These are phyloP conservation scores for Pichia nanzhaoensis DNA, from an alignment of 805 yeast species.

Conservation along the genomic window DNA sequence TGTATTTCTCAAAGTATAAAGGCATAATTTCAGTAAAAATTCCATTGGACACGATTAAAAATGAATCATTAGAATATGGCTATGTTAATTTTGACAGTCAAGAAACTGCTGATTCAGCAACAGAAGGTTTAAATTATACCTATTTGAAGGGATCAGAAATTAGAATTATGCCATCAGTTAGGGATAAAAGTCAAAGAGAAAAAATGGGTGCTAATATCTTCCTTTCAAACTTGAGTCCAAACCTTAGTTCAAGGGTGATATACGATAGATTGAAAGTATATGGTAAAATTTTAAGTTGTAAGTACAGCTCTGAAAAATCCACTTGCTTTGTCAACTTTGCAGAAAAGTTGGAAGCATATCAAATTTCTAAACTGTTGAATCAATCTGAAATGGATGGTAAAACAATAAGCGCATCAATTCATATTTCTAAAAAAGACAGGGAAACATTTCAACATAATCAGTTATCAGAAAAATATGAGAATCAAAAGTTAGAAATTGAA, in stretches of 20 bases:
- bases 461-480: background rate
- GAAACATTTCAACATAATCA: conserved; percentile 11
- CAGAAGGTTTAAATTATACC: conserved; percentile 50
- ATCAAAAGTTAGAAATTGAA: background rate
- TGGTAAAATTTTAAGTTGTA: conserved; percentile 29
- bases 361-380: conserved; percentile 29
- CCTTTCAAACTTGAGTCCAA: conserved; percentile 38
- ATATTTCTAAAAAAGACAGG: conserved; percentile 26
- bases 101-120: conserved; percentile 48
- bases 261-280: conserved; percentile 25
- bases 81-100: conserved; percentile 54
- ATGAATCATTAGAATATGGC: conserved; percentile 62
- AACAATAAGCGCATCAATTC: conserved; percentile 24
- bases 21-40: conserved; percentile 54
- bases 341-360: conserved; percentile 29
- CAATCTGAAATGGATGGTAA: conserved; percentile 20
- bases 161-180: conserved; percentile 49
- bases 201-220: conserved; percentile 45
- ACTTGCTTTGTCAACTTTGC: conserved; percentile 38
- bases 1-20: conserved; percentile 36
- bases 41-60: conserved; percentile 47
- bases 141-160: conserved; percentile 36
- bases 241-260: conserved; percentile 26
- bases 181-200: conserved; percentile 36
- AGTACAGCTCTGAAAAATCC: conserved; percentile 19